Base-by-base conservation (phyloP, 257 asterid genomes). In the Petrea volubilis region DNA sequence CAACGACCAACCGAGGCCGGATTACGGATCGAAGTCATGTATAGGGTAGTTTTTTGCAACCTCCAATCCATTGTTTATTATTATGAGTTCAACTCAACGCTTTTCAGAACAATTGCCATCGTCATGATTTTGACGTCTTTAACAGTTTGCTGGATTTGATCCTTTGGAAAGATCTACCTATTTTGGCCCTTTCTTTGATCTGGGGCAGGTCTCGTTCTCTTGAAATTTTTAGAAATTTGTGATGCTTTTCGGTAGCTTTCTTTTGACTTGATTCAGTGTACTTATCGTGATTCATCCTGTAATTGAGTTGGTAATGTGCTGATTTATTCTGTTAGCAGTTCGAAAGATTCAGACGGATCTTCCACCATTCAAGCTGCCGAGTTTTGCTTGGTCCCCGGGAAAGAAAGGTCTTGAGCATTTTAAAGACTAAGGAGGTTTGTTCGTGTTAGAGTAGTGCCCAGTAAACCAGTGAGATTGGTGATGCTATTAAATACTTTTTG, bases 91-190 rank as follows among this genome's bases (percentile, higher is more conserved):
- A 4, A 29, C 27, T 31, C 57, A 34, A 27, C 74, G 13, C 33
- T 57, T 76, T 70, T 63, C 43, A 67, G 7, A n/a, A n/a, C n/a
- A n/a, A n/a, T n/a, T n/a, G 17, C 5, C 58, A 52, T 60, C 27
- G 15, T 70, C 33, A 56, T 55, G 29, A 25, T 58, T 34, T 58
- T 74, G 73, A 38, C 38, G 27, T 49, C 64, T 33, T 43, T 43
- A 73, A 73, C 87, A 89, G 97, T 90, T 93, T 87, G 97, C 96
- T 27, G 98, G 97, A 63, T 93, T 93, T 36, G 97, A 93, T 81
- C 98, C 98, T 11, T 93, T 93, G 69, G 95, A 93, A 75, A 85
- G 98, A 84, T 93, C 98, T 53, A 93, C 96, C n/a, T 93, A n/a
- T n/a, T n/a, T n/a, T n/a, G n/a, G n/a, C n/a, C n/a, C n/a, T n/a